Evolutionary conservation across 345 rosid species (phyloP), one percentile per base, ranked within the genome.

Genomic region (Lepidium aucheri): DNA sequence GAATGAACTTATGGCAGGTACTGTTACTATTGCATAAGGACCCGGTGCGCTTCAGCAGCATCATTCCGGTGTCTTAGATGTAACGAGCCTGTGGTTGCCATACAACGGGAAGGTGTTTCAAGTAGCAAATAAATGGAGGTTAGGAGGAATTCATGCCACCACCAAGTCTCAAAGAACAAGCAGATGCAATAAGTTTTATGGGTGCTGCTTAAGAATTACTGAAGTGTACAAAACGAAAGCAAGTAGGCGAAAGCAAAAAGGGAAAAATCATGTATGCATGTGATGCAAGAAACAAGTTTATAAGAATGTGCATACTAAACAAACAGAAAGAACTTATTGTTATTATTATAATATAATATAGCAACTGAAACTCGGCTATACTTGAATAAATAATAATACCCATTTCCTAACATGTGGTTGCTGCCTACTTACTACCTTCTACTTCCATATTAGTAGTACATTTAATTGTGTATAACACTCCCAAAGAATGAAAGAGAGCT

Each of bases 21-120:
- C 77, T 94, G 96, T 71, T 91, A 88, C 76, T 85, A 88, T 76
- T 94, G 97, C 78, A 86, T 94, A 15, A 77, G 90, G 76, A 94
- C 96, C 24, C 86, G 99, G 10, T 94, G 95, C 63, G 78, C 88
- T 4, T 86, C 96, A 20, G 65, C 89, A 60, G 67, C 89, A 67
- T 86, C 91, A 0, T 94, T 86, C 79, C 83, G 83, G 47, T 94
- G 97, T 62, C 73, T 85, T 35, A 80, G 84, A 74, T 94, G 97
- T 76, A 76, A 76, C 12, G 93, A 88, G 76, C 91, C 78, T 1
- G 91, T 94, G 53, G 79, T 80, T 43, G 97, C 96, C 14, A 94
- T 90, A 90, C 96, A 86, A 80, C 81, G 91, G 66, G 85, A 81
- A 59, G 78, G 85, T 65, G 73, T 64, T 61, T 59, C 56, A 40